These are phyloP conservation scores for Cryptococcus depauperatus DNA, from an alignment of 1,284 basidiomycete species.

Conservation along the genomic window DNA sequence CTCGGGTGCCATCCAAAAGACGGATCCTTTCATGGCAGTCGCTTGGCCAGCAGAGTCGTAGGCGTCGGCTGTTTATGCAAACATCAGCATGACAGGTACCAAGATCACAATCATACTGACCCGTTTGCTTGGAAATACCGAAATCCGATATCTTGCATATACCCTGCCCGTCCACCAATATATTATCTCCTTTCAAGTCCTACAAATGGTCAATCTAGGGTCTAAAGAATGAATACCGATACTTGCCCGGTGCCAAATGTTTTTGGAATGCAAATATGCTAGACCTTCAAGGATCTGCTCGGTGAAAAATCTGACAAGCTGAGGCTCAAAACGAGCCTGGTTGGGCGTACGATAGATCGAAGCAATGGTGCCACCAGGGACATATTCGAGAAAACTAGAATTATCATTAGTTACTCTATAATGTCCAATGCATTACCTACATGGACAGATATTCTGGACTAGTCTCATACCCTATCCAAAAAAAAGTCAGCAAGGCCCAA, in stretches of 20 bases:
- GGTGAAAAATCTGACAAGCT: conserved; percentile 87
- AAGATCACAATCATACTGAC: conserved; percentile 16
- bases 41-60: conserved; percentile 64
- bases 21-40: conserved; percentile 90
- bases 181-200: conserved; percentile 98
- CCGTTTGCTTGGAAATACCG: conserved; percentile 81
- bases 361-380: conserved; percentile 93
- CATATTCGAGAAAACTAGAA: conserved; percentile 87
- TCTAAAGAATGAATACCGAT: neutral
- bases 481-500: conserved; percentile 1
- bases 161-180: conserved; percentile 86
- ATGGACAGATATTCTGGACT: conserved; percentile 85
- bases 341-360: conserved; percentile 86
- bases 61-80: conserved; percentile 55
- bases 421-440: conserved; percentile 47
- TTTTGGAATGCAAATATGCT: conserved; percentile 83
- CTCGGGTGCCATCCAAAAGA: conserved; percentile 99
- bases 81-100: conserved; percentile 1
- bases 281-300: conserved; percentile 85
- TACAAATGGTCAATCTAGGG: conserved; percentile 34
- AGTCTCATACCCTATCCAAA: conserved; percentile 72
- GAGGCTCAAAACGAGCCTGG: conserved; percentile 60
- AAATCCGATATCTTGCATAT: conserved; percentile 94
- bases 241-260: conserved; percentile 82
- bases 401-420: neutral